phyloP scores from a whole-genome alignment of 2,329 filamentous ascomycete species.

The Fusarium sp. region DNA sequence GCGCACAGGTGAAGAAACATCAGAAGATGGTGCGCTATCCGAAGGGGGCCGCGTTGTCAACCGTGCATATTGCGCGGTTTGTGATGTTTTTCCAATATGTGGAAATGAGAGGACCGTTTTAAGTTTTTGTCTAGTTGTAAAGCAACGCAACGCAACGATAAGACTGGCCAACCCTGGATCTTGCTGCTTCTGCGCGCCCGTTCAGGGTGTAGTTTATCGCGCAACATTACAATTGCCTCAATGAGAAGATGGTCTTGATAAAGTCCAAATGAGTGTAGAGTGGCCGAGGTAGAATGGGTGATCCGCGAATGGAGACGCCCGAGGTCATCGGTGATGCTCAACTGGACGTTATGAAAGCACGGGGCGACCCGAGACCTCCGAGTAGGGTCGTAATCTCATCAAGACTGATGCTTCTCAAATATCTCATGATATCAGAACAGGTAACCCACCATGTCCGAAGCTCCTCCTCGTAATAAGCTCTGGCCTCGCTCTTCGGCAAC shows the following conservation, averaged over 20 bases:
- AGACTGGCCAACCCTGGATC: not conserved
- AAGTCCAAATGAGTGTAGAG: not conserved
- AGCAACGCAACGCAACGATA: not conserved
- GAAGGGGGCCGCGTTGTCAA: not conserved
- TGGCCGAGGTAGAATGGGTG: not conserved
- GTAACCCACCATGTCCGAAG: constrained; percentile 1
- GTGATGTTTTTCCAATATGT: not conserved
- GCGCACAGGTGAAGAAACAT: constrained; percentile 5
- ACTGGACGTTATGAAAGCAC: constrained; percentile 1
- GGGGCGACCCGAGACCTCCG: constrained; percentile 9
- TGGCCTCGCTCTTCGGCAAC: not conserved
- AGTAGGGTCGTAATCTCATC: not conserved
- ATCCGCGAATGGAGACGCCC: constrained; percentile 7
- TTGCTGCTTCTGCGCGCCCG: not conserved
- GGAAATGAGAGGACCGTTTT: not conserved
- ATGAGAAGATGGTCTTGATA: not conserved
- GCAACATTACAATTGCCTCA: not conserved
- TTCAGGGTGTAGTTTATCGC: not conserved
- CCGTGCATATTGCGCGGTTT: not conserved
- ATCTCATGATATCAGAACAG: constrained; percentile 19
- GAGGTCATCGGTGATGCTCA: constrained; percentile 5
- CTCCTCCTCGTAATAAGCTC: not conserved
- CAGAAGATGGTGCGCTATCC: not conserved
- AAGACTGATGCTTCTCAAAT: constrained; percentile 6
- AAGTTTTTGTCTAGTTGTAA: not conserved